A percentile compares a stretch with the other conserved stretches of the same genome.
Conservation (phyloP, 2,329 filamentous ascomycete species). For the Grosmannia huntii region DNA sequence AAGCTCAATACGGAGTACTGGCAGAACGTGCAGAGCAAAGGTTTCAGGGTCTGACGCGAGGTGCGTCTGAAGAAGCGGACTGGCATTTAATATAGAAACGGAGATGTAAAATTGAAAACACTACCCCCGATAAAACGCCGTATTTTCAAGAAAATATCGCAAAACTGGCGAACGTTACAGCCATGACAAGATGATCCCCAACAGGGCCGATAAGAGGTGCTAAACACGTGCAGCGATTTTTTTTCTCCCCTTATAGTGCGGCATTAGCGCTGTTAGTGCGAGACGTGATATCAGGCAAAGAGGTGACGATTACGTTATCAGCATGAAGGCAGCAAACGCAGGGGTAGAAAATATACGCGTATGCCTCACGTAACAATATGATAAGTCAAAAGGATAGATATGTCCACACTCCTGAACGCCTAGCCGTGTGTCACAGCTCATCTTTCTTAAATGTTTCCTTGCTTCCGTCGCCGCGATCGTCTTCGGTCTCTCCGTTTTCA, state of each 20-base stretch:
- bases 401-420: not conserved
- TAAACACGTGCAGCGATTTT: not conserved
- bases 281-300: not conserved
- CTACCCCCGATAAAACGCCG: not conserved
- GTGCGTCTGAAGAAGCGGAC: not conserved
- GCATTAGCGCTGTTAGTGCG: not conserved
- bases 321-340: not conserved
- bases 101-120: not conserved
- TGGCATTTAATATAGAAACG: not conserved
- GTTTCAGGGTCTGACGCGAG: not conserved
- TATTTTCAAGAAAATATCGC: not conserved
- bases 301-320: not conserved
- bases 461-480: conserved; percentile 24
- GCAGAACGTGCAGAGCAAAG: not conserved
- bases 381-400: not conserved
- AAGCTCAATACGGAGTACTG: not conserved
- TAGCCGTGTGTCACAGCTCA: conserved; percentile 27
- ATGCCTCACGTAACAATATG: not conserved
- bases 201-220: not conserved
- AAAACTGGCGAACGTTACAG: not conserved
- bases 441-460: conserved; percentile 34
- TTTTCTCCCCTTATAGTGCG: not conserved
- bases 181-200: not conserved
- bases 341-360: not conserved
- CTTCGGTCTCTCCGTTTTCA: conserved; percentile 5